phyloP scores from a whole-genome alignment of 768 basidiomycete genomes.

The Trametes villosa region DNA sequence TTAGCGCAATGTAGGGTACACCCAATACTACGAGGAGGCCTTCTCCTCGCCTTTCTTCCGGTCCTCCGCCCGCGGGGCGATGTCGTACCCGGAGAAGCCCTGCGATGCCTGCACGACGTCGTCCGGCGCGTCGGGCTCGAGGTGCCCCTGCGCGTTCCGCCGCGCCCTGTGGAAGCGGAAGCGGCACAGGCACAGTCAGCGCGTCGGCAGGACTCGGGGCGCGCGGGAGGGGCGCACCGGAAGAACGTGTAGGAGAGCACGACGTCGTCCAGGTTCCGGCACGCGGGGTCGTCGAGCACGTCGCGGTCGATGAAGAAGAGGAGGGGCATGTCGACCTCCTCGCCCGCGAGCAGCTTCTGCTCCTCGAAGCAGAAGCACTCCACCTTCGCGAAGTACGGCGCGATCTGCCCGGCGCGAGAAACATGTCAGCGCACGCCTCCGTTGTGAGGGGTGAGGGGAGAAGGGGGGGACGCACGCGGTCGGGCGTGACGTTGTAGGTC shows the following conservation, averaged over 20 bases:
- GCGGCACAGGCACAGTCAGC: too few species aligned
- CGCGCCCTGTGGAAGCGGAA: slow-evolving; percentile 62
- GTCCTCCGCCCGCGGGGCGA: slow-evolving; percentile 39
- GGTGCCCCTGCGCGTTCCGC: slow-evolving; percentile 80
- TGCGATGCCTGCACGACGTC: slow-evolving; percentile 79
- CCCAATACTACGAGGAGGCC: neutral
- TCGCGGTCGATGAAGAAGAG: slow-evolving; percentile 99
- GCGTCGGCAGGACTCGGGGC: neutral
- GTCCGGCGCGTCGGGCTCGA: slow-evolving; percentile 89
- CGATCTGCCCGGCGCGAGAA: too few species aligned
- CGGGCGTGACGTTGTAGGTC: slow-evolving; percentile 99
- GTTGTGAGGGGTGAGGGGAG: too few species aligned
- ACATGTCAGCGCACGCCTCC: neutral
- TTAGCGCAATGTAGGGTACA: slow-evolving; percentile 1
- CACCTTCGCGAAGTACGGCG: slow-evolving; percentile 98
- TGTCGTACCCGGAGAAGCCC: slow-evolving; percentile 72
- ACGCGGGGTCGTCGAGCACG: slow-evolving; percentile 89
- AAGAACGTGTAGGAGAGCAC: slow-evolving; percentile 98
- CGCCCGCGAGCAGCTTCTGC: slow-evolving; percentile 90
- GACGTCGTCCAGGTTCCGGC: slow-evolving; percentile 86
- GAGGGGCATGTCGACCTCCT: slow-evolving; percentile 97
- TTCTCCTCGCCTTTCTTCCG: slow-evolving; percentile 31
- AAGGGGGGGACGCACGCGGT: slow-evolving; percentile 64
- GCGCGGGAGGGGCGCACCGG: slow-evolving; percentile 55
- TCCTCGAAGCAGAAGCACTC: slow-evolving; percentile 99